Conservation (phyloP, 495 filamentous ascomycete species). For the Annulohypoxylon maeteangense region DNA sequence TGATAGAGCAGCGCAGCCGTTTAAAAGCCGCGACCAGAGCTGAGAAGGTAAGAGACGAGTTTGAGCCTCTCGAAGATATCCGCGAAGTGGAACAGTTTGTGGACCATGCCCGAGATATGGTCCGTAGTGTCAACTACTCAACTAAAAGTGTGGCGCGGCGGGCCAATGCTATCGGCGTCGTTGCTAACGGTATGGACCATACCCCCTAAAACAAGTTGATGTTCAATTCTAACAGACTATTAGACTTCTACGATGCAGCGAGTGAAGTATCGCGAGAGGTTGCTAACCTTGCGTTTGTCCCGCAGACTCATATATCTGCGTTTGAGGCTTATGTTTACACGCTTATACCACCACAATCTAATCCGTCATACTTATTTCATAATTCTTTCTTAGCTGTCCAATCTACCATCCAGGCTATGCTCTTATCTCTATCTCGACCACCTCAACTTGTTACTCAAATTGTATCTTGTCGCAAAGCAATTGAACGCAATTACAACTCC, state of each 20-base stretch:
- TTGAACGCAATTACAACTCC: slow-evolving; percentile 79
- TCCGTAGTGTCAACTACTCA: slow-evolving; percentile 82
- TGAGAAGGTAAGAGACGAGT: slow-evolving; percentile 89
- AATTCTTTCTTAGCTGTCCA: slow-evolving; percentile 77
- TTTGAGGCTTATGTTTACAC: slow-evolving; percentile 76
- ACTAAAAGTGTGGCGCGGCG: slow-evolving; percentile 82
- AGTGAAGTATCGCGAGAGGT: slow-evolving; percentile 66
- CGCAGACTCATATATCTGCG: slow-evolving; percentile 72
- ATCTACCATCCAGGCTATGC: slow-evolving; percentile 81
- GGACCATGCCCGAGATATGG: slow-evolving; percentile 85
- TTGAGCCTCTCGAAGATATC: slow-evolving; percentile 83
- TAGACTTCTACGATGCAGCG: slow-evolving; percentile 77
- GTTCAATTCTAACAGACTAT: slow-evolving; percentile 49
- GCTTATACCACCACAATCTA: slow-evolving; percentile 74
- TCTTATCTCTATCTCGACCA: slow-evolving; percentile 83
- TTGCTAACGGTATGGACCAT: slow-evolving; percentile 61
- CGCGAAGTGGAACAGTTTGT: slow-evolving; percentile 95
- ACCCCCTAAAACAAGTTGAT: slow-evolving; percentile 36
- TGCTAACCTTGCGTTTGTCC: slow-evolving; percentile 72
- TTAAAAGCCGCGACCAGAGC: slow-evolving; percentile 83
- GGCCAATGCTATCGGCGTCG: slow-evolving; percentile 67
- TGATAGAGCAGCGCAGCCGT: slow-evolving; percentile 87
- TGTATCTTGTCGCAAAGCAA: slow-evolving; percentile 67
- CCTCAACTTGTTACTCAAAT: slow-evolving; percentile 79
- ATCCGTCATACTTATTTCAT: slow-evolving; percentile 79